These are phyloP conservation scores for Pterulicium gracile DNA, from an alignment of 1,284 basidiomycete genomes.

Conservation along the genomic window DNA sequence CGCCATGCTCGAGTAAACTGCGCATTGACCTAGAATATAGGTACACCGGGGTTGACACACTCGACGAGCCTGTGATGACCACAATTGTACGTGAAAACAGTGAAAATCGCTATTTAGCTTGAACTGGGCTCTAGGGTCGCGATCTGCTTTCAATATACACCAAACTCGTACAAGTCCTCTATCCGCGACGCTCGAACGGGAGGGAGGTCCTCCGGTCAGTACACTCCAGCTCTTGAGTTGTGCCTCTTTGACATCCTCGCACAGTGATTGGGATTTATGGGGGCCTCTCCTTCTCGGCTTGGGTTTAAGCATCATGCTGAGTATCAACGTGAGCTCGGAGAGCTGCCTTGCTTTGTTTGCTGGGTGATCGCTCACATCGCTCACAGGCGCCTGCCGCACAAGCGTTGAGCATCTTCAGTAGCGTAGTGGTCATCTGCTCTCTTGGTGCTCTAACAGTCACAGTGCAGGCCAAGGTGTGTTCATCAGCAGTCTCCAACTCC, in stretches of 20 bases:
- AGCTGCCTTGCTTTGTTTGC: slow-evolving; percentile 8
- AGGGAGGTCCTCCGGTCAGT: slow-evolving; percentile 69
- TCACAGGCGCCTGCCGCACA: slow-evolving; percentile 72
- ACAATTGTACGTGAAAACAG: slow-evolving; percentile 66
- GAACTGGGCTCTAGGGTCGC: slow-evolving; percentile 44
- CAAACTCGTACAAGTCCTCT: slow-evolving; percentile 88
- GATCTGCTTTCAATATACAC: slow-evolving; percentile 84
- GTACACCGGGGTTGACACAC: slow-evolving; percentile 72
- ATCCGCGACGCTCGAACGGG: slow-evolving; percentile 68
- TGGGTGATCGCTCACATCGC: slow-evolving; percentile 1
- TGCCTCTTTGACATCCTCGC: slow-evolving; percentile 1
- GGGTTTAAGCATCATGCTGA: slow-evolving; percentile 76
- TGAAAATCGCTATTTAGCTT: slow-evolving; percentile 9
- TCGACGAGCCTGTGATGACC: slow-evolving; percentile 82
- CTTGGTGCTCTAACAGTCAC: slow-evolving; percentile 85
- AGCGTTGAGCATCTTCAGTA: slow-evolving; percentile 83
- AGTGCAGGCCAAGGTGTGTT: slow-evolving; percentile 74
- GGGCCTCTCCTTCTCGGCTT: slow-evolving; percentile 59
- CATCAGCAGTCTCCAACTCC: slow-evolving; percentile 1
- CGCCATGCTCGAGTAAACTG: neutral
- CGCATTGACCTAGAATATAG: slow-evolving; percentile 22
- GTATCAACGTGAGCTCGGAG: slow-evolving; percentile 79
- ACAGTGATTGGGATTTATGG: slow-evolving; percentile 94
- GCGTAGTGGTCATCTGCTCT: slow-evolving; percentile 85
- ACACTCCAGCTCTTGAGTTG: neutral